Evolutionary conservation across 371 early-diverging fungal species (phyloP).

Genomic region (Mucor indicus): DNA sequence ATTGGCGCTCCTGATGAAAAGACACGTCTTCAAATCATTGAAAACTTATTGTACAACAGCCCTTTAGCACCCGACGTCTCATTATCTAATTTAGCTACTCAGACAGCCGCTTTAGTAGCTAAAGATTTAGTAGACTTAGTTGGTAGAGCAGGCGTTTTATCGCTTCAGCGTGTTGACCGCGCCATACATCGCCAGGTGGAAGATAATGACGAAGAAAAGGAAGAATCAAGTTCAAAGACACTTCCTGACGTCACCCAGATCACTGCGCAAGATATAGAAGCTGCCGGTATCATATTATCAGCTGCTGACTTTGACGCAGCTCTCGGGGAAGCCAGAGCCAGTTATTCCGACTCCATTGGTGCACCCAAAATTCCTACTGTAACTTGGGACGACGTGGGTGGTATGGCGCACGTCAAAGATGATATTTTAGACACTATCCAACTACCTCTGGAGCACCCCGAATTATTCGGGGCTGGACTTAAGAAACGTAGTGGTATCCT

Average conservation of each 20-base stretch:
- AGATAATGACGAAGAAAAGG: constrained; percentile 4
- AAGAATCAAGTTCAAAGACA: neutral
- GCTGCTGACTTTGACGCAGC: constrained; percentile 80
- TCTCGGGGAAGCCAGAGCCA: constrained; percentile 73
- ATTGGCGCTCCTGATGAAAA: constrained; percentile 75
- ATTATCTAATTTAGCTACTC: constrained; percentile 70
- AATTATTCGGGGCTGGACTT: constrained; percentile 95
- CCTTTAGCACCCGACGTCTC: constrained; percentile 78
- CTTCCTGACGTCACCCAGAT: constrained; percentile 1
- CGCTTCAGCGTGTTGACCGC: constrained; percentile 65
- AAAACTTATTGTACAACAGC: constrained; percentile 45
- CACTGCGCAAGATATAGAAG: constrained; percentile 50
- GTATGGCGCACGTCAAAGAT: constrained; percentile 94
- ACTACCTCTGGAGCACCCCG: constrained; percentile 96
- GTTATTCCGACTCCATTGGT: constrained; percentile 90
- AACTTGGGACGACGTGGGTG: constrained; percentile 99
- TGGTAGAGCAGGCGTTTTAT: constrained; percentile 65
- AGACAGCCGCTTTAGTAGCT: constrained; percentile 89
- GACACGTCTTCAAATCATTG: constrained; percentile 61
- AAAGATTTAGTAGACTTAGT: constrained; percentile 81
- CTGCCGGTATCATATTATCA: constrained; percentile 73
- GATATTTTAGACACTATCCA: constrained; percentile 98
- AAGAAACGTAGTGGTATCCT: constrained; percentile 96
- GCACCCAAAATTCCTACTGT: constrained; percentile 97
- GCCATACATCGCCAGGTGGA: constrained; percentile 25